Percentiles rank a stretch among this genome's conserved stretches.
These are phyloP conservation scores for Populus ilicifolia DNA, from an alignment of 345 rosid species.

Conservation along the genomic window DNA sequence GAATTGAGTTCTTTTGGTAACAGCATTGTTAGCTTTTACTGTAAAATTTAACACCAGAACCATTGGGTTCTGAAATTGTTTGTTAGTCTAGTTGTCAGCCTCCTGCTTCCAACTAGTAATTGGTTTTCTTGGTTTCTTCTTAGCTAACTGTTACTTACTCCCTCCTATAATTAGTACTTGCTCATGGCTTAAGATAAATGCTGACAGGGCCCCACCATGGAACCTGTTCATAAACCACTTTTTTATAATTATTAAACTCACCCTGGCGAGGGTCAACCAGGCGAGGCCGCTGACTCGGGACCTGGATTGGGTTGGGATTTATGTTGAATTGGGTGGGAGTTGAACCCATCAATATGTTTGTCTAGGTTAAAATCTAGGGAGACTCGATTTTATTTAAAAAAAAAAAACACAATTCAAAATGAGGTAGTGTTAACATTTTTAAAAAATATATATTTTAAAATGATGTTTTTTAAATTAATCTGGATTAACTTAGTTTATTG, in stretches of 20 bases:
- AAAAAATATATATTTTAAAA: too few species aligned
- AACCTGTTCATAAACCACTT: background rate
- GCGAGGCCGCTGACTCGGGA: too few species aligned
- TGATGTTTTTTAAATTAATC: accelerated
- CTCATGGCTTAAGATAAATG: background rate
- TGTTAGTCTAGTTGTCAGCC: background rate
- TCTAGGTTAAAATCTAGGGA: too few species aligned
- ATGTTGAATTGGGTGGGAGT: too few species aligned
- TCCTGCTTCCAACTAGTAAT: background rate
- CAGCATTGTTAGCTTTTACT: background rate
- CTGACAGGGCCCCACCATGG: background rate
- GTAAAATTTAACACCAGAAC: background rate
- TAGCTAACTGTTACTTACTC: background rate
- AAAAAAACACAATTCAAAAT: too few species aligned
- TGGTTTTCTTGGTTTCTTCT: background rate
- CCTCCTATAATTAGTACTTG: slow-evolving; percentile 1
- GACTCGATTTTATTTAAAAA: too few species aligned
- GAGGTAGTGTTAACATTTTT: too few species aligned
- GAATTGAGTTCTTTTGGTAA: background rate
- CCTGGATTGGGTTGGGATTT: too few species aligned
- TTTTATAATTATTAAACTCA: too few species aligned
- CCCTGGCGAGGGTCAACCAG: too few species aligned
- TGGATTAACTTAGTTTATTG: too few species aligned
- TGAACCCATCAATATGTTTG: too few species aligned
- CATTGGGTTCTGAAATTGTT: background rate